Conservation (phyloP, 192 early-diverging fungal species). For the Bifiguratus adelaidae region DNA sequence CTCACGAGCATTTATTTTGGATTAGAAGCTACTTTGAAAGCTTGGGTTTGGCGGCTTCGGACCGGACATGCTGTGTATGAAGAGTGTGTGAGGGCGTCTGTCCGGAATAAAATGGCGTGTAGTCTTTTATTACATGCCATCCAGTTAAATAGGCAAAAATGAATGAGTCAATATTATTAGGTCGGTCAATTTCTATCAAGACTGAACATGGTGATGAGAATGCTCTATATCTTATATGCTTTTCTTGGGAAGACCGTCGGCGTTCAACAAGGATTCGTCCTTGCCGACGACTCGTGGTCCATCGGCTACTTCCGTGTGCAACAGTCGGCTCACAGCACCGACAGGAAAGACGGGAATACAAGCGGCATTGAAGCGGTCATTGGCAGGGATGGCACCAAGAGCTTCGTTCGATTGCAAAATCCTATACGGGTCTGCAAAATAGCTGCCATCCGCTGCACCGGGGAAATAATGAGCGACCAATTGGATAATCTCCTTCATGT, state of each 20-base stretch:
- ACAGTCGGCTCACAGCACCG: conserved; percentile 75
- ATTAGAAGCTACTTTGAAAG: too few species aligned
- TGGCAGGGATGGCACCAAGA: conserved; percentile 15
- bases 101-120: too few species aligned
- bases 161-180: too few species aligned
- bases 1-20: too few species aligned
- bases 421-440: conserved; percentile 44
- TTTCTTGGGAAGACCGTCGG: conserved; percentile 60
- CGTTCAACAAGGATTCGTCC: conserved; percentile 43
- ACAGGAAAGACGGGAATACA: conserved; percentile 47
- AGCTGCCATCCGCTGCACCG: conserved; percentile 21
- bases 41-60: too few species aligned
- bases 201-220: too few species aligned
- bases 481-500: conserved; percentile 79
- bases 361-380: conserved; percentile 35
- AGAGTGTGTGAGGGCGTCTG: too few species aligned
- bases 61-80: too few species aligned
- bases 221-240: too few species aligned
- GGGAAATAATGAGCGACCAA: conserved; percentile 86
- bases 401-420: conserved; percentile 13
- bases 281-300: conserved; percentile 77
- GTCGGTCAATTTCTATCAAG: too few species aligned
- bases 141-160: too few species aligned
- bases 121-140: too few species aligned
- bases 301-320: conserved; percentile 86